Conservation (phyloP, 805 yeast species). For the Metschnikowia borealis region DNA sequence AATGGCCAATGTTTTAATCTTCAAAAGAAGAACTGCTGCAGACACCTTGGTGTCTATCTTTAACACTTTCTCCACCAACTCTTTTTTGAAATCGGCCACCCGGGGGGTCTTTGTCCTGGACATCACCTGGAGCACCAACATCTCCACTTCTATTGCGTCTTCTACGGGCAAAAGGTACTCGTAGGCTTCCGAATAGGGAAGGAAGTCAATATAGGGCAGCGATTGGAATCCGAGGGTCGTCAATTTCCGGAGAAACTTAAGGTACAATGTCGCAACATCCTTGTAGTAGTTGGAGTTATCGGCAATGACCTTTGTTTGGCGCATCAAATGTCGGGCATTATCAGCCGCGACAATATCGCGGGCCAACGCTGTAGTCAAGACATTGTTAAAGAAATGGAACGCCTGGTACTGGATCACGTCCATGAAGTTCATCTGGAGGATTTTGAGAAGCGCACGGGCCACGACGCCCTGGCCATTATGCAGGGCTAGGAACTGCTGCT, state of each 20-base stretch:
- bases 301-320: constrained; percentile 24
- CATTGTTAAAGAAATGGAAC: constrained; percentile 32
- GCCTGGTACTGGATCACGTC: constrained; percentile 38
- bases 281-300: constrained; percentile 35
- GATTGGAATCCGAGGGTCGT: constrained; percentile 16
- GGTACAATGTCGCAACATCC: constrained; percentile 26
- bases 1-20: constrained; percentile 15
- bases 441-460: constrained; percentile 15
- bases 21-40: constrained; percentile 8
- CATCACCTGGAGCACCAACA: constrained; percentile 20
- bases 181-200: constrained; percentile 10
- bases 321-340: constrained; percentile 16
- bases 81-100: constrained; percentile 5
- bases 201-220: not conserved
- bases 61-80: constrained; percentile 6
- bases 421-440: constrained; percentile 20
- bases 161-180: constrained; percentile 13
- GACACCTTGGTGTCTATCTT: constrained; percentile 7
- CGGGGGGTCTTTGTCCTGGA: not conserved
- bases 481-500: constrained; percentile 11
- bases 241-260: constrained; percentile 28
- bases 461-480: constrained; percentile 4
- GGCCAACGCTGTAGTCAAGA: constrained; percentile 19
- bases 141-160: constrained; percentile 21
- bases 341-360: constrained; percentile 9